Evolutionary conservation across 2,329 filamentous ascomycete species (phyloP).

Genomic region (Penicillium sp.): DNA sequence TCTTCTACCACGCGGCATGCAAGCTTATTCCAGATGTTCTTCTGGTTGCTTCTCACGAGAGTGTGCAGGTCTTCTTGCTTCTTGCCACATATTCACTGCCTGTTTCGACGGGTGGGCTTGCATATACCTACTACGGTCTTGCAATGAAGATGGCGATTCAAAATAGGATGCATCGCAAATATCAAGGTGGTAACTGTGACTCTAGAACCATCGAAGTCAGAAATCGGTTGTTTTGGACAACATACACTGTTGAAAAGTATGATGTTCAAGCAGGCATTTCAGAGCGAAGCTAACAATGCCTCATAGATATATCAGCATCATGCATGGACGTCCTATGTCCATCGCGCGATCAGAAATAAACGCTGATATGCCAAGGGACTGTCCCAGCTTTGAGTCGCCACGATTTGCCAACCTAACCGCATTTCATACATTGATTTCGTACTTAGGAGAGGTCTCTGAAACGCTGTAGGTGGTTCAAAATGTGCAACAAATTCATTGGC

Average conservation of each 20-base stretch:
- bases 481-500: conserved; percentile 1
- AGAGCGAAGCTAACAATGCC: not conserved
- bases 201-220: conserved; percentile 44
- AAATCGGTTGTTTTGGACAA: conserved; percentile 50
- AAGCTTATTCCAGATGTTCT: conserved; percentile 50
- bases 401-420: conserved; percentile 42
- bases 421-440: conserved; percentile 36
- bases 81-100: conserved; percentile 49
- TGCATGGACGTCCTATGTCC: conserved; percentile 48
- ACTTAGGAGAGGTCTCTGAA: conserved; percentile 32
- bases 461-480: conserved; percentile 29
- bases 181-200: conserved; percentile 40
- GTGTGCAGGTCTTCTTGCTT: conserved; percentile 50
- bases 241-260: conserved; percentile 49
- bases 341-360: conserved; percentile 48
- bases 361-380: conserved; percentile 43
- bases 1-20: conserved; percentile 48
- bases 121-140: conserved; percentile 49
- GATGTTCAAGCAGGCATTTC: not conserved
- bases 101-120: conserved; percentile 47
- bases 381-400: conserved; percentile 33
- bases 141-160: conserved; percentile 51
- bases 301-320: conserved; percentile 45
- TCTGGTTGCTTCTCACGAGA: conserved; percentile 47
- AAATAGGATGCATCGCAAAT: conserved; percentile 51